A percentile compares a stretch with the other conserved stretches of the same genome.
phyloP scores from a whole-genome alignment of 2,329 filamentous ascomycete species.

The Botryotinia narcissicola region DNA sequence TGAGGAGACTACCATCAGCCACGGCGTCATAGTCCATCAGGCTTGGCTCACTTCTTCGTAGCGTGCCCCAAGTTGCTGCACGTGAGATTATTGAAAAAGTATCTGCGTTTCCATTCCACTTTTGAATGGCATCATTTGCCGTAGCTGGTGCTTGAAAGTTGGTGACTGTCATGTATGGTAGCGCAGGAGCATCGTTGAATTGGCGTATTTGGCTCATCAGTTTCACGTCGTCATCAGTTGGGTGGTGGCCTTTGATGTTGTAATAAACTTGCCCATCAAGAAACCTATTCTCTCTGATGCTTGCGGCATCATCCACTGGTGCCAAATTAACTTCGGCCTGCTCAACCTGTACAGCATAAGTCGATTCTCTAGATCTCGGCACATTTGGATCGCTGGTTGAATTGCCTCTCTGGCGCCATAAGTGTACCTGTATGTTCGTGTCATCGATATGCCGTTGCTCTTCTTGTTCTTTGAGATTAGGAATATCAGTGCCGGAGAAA shows the following conservation, averaged over 20 bases:
- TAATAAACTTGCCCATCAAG: conserved; percentile 38
- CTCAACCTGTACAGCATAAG: conserved; percentile 24
- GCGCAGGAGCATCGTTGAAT: conserved; percentile 41
- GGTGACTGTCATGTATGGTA: conserved; percentile 38
- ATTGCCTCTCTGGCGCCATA: conserved; percentile 37
- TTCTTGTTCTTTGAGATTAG: conserved; percentile 38
- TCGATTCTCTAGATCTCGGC: conserved; percentile 27
- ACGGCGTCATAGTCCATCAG: conserved; percentile 57
- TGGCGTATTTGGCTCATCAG: conserved; percentile 35
- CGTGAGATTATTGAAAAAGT: conserved; percentile 57
- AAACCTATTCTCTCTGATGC: conserved; percentile 36
- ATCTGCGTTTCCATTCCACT: conserved; percentile 45
- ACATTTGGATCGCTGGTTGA: conserved; percentile 28
- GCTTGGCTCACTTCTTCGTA: conserved; percentile 62
- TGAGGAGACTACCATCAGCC: conserved; percentile 59
- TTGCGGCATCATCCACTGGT: conserved; percentile 35
- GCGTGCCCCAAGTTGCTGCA: conserved; percentile 69
- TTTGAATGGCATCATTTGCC: conserved; percentile 49
- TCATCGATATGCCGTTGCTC: conserved; percentile 31
- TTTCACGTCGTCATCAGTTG: conserved; percentile 31
- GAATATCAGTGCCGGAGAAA: conserved; percentile 29
- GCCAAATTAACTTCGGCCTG: conserved; percentile 29
- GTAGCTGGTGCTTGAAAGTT: conserved; percentile 45
- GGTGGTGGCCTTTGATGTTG: conserved; percentile 26
- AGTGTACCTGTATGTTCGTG: conserved; percentile 38